Base-by-base conservation (phyloP, 345 rosid species). In the Citrus glauca region DNA sequence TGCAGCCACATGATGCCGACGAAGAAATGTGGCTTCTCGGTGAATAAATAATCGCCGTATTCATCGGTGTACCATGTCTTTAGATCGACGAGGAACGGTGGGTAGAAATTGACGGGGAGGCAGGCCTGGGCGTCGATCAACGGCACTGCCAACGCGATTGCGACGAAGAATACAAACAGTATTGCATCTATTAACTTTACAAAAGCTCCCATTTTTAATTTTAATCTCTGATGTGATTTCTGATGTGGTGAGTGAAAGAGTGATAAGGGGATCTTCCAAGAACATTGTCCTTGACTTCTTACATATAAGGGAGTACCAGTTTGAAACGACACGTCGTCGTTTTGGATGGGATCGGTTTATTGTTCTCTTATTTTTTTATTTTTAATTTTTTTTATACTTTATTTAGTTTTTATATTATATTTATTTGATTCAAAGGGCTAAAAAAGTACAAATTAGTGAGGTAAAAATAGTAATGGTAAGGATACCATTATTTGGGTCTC, bases 1-100 rank as follows among this genome's bases (percentile, higher is more conserved):
- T 93, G 94, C 10, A 88, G 84, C 97, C 94, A 89, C 3, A 89
- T 84, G 40, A 91, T 28, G 3, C 91, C 97, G 6, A 91, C 90
- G 78, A 93, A 85, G 88, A 93, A 95, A 76, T 81, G 81, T 6
- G 98, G 99, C 81, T 88, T 91, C 83, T 93, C 99, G 64, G 57
- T 57, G 40, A 88, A 4, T 19, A 93, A 83, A 75, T 87, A 95
- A 71, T 95, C 98, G n/a, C 88, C 91, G 59, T 69, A 89, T 53
- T 85, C 84, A 35, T 77, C 56, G 50, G 68, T 61, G 82, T 93
- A 92, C 73, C 78, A 42, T 4, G 68, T 53, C 73, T 84, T 91
- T 75, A 89, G 89, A 64, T 88, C 81, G 67, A 83, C 66, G 71
- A 95, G 88, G 59, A 79, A n/a, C 33, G 73, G 87, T 6, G 99